Percentiles rank a stretch among this genome's conserved stretches.
Conservation (phyloP, 2,329 filamentous ascomycete genomes). For the Cladophialophora carrionii region DNA sequence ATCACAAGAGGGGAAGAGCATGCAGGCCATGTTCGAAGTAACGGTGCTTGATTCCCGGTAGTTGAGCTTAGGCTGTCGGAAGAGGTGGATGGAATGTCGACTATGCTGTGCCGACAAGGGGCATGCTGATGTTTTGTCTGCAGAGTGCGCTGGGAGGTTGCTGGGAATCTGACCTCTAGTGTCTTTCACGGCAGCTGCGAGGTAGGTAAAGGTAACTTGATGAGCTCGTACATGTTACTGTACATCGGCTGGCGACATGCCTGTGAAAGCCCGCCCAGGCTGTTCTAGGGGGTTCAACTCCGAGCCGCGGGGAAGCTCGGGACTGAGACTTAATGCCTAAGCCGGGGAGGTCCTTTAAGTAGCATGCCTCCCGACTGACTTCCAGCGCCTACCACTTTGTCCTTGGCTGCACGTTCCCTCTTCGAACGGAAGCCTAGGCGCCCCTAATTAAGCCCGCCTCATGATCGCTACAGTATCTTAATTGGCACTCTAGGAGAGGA, state of each 20-base stretch:
- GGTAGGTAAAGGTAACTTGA: neutral
- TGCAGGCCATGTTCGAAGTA: conserved; percentile 25
- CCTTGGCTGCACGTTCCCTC: neutral
- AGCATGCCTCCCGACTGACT: neutral
- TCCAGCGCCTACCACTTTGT: neutral
- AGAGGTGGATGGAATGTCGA: neutral
- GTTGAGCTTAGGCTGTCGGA: neutral
- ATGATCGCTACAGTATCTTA: too few relatives aligned
- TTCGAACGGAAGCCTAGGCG: neutral
- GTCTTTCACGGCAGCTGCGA: too few relatives aligned
- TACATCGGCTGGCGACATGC: neutral
- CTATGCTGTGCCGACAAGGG: neutral
- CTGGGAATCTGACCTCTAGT: neutral
- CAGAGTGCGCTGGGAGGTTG: neutral
- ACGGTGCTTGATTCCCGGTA: neutral
- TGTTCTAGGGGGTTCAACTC: neutral
- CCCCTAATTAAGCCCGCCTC: neutral
- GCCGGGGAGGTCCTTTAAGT: neutral
- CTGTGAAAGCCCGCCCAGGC: neutral
- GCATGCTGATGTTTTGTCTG: neutral
- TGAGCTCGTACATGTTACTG: neutral
- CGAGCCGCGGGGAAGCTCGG: neutral
- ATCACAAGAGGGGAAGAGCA: conserved; percentile 25
- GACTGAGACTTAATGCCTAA: neutral
- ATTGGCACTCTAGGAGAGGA: neutral